These are phyloP conservation scores for Jaapia argillacea DNA, from an alignment of 768 basidiomycete species.

Conservation along the genomic window DNA sequence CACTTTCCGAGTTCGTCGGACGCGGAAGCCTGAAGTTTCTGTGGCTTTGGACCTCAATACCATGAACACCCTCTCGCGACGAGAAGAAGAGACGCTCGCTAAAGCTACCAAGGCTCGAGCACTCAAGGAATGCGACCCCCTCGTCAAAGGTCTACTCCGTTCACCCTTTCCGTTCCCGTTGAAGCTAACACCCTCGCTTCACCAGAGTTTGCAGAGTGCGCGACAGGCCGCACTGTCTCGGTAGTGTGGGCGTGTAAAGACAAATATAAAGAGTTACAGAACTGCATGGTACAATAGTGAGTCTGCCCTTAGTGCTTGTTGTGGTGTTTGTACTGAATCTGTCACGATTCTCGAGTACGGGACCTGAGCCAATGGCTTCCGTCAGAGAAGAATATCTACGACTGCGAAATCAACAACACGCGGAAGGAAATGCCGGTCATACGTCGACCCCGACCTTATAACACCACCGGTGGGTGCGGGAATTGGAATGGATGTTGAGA, in stretches of 20 bases:
- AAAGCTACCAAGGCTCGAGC: conserved; percentile 77
- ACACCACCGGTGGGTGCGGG: no score
- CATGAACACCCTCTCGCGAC: conserved; percentile 83
- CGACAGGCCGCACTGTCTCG: conserved; percentile 69
- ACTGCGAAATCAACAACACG: conserved; percentile 36
- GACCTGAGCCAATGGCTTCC: conserved; percentile 62
- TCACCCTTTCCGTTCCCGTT: conserved; percentile 1
- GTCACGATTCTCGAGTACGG: conserved; percentile 36
- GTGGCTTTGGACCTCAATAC: no score
- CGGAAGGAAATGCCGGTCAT: no score
- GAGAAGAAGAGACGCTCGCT: conserved; percentile 79
- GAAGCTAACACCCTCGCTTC: conserved; percentile 1
- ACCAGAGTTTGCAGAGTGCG: conserved; percentile 79
- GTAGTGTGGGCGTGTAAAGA: conserved; percentile 78
- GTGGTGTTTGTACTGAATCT: background rate
- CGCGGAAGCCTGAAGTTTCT: no score
- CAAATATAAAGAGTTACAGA: conserved; percentile 59
- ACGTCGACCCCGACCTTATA: background rate
- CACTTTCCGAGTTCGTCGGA: no score
- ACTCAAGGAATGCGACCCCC: conserved; percentile 62
- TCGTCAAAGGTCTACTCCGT: conserved; percentile 54
- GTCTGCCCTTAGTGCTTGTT: conserved; percentile 18
- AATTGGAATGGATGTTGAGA: no score
- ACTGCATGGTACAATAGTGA: conserved; percentile 75
- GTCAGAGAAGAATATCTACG: conserved; percentile 68